phyloP scores from a whole-genome alignment of 257 asterid genomes.

The Petunia secreta region DNA sequence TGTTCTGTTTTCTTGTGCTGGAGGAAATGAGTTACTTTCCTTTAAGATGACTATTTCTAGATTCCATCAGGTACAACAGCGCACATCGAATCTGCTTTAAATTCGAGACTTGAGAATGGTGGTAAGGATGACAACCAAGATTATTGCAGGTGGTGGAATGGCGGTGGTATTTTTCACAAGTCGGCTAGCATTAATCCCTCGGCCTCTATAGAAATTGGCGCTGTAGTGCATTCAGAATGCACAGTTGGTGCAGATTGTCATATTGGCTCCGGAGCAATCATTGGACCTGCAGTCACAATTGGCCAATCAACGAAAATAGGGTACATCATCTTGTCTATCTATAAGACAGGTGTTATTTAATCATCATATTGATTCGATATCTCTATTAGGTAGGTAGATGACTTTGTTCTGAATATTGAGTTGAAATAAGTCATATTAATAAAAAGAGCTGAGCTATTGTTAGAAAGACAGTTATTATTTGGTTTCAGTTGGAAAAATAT shows the following conservation, averaged over 20 bases:
- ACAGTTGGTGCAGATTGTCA: constrained; percentile 62
- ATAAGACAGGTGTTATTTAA: constrained; percentile 15
- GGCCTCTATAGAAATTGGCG: constrained; percentile 69
- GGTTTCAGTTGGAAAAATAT: constrained; percentile 9
- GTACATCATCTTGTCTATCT: constrained; percentile 45
- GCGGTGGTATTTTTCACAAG: constrained; percentile 78
- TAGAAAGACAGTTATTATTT: background rate
- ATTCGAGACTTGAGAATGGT: constrained; percentile 49
- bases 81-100: constrained; percentile 26
- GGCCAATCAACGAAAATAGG: constrained; percentile 85
- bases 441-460: background rate
- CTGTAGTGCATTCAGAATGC: constrained; percentile 70
- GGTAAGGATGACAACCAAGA: constrained; percentile 40
- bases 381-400: background rate
- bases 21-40: background rate
- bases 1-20: background rate
- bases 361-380: constrained; percentile 7
- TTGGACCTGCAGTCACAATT: constrained; percentile 72
- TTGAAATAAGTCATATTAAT: background rate
- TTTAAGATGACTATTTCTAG: background rate
- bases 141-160: constrained; percentile 69
- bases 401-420: background rate
- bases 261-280: constrained; percentile 74
- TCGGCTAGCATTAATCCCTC: constrained; percentile 76
- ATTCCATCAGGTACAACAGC: background rate